Evolutionary conservation across 2,329 filamentous ascomycete genomes (phyloP), one percentile per base, ranked within the genome.

Genomic region (Aspergillus ruber): DNA sequence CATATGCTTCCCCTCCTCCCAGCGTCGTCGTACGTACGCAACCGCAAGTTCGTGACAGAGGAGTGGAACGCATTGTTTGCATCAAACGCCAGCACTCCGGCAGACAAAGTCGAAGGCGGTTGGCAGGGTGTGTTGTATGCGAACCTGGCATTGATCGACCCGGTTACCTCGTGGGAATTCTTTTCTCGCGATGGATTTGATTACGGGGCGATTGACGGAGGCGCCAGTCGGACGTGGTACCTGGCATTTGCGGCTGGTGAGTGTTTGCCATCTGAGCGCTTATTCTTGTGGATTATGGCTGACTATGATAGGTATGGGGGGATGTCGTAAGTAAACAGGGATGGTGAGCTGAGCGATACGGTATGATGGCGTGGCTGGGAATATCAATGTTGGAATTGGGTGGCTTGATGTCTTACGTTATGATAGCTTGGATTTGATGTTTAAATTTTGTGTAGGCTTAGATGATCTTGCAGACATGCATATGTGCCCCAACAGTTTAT

Each of bases 81-180:
- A 45, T 73, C 81, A 18, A 82, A 82, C 0, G 78, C 85, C 8
- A 81, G 81, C 1, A 80, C 86, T 46, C 72, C 71, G 2, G 74
- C 71, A 1, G 54, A 60, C 4, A 65, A 73, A 0, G 81, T 90
- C 4, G 69, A 74, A 6, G 87, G 86, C 39, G 88, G 88, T 0
- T 97, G 93, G 93, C 86, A 81, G 64, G 88, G 91, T 1, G 81
- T 97, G 15, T 67, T 97, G 32, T 88, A 85, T 59, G 88, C 83
- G 18, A 96, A 94, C 65, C 77, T 88, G 39, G 90, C 88, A 0
- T 82, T 90, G 6, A 74, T 90, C 36, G 81, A 95, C 62, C 82
- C 91, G 0, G 68, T 66, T 45, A 70, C 78, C 6, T 82, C 86
- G 18, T 96, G 81, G 75, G 64, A 77, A 0, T 95, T 91, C 67